Percentiles rank a stretch among this genome's conserved stretches.
phyloP scores from a whole-genome alignment of 2,329 filamentous ascomycete genomes.

The Eurotiales sp. region DNA sequence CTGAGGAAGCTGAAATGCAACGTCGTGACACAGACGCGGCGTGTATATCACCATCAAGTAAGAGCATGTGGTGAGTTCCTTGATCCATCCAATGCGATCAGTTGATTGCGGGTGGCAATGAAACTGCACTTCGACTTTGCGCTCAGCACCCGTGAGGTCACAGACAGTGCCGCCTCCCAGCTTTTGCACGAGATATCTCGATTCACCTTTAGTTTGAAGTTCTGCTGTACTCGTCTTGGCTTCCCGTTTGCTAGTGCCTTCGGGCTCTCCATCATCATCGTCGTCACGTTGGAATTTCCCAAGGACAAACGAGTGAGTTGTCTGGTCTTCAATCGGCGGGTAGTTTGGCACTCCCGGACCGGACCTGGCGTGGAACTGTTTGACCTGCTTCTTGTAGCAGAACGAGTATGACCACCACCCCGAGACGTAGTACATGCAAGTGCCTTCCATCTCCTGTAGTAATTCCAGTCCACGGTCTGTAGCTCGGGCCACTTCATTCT shows the following conservation, averaged over 20 bases:
- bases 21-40: conserved; percentile 79
- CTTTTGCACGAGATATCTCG: conserved; percentile 79
- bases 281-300: conserved; percentile 54
- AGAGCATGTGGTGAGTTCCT: conserved; percentile 84
- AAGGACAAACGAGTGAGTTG: conserved; percentile 71
- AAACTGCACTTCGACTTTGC: conserved; percentile 77
- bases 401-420: conserved; percentile 98
- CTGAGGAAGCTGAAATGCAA: conserved; percentile 78
- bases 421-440: conserved; percentile 77
- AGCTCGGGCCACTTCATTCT: conserved; percentile 73
- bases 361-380: conserved; percentile 82
- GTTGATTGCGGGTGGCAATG: conserved; percentile 73
- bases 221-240: conserved; percentile 51
- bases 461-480: conserved; percentile 76
- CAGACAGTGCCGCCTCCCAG: conserved; percentile 76
- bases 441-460: conserved; percentile 69
- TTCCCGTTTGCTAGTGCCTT: conserved; percentile 17
- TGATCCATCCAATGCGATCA: conserved; percentile 84
- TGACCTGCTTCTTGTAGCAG: conserved; percentile 82
- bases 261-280: conserved; percentile 29
- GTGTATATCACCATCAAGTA: conserved; percentile 94
- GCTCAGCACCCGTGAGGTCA: conserved; percentile 75
- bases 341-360: conserved; percentile 62
- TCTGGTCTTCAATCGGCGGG: conserved; percentile 72
- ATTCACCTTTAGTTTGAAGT: conserved; percentile 76